Base-by-base conservation (phyloP, 2,329 filamentous ascomycete genomes). In the Xylariomycetidae sp. region DNA sequence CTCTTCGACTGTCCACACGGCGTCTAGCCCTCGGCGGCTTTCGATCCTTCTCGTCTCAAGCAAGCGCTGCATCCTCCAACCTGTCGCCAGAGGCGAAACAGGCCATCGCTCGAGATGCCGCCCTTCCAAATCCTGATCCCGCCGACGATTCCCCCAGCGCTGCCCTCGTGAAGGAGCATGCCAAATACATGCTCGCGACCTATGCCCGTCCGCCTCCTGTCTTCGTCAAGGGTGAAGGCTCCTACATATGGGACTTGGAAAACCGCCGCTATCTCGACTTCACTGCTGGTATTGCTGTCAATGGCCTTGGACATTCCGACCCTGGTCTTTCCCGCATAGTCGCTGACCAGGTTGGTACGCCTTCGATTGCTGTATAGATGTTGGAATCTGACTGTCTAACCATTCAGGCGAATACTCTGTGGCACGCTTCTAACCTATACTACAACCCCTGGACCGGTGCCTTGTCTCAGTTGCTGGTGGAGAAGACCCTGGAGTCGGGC, bases 401-500 rank as follows among this genome's bases (percentile, higher is more conserved):
- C 31, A 32, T 25, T 27, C 37, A 76, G 76, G 72, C 81, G 19
- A 70, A 82, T 52, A 88, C 80, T 6, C 75, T 98, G 31, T 74
- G 95, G 36, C 92, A 98, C 61, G 83, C 85, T 29, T 95, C 88
- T 9, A 98, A 98, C 60, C 76, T 98, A 14, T 98, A 96, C 72
- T 85, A 95, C 64, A 98, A 96, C 63, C 82, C 83, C 2, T 95
- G 92, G 85, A 95, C 86, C 2, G 90, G 90, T 19, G 79, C 82
- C 2, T 77, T 98, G 32, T 95, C 87, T 42, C 81, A 92, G 59
- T 69, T 88, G 16, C 73, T 98, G 16, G 76, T 98, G 20, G 75
- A 90, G 50, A 81, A 82, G 60, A 98, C 92, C 0, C 62, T 74
- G 34, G 77, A 82, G 50, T 80, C 83, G 0, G 87, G 87, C 25